phyloP scores from a whole-genome alignment of 2,329 filamentous ascomycete genomes.

The Cladosporium sphaerospermum region DNA sequence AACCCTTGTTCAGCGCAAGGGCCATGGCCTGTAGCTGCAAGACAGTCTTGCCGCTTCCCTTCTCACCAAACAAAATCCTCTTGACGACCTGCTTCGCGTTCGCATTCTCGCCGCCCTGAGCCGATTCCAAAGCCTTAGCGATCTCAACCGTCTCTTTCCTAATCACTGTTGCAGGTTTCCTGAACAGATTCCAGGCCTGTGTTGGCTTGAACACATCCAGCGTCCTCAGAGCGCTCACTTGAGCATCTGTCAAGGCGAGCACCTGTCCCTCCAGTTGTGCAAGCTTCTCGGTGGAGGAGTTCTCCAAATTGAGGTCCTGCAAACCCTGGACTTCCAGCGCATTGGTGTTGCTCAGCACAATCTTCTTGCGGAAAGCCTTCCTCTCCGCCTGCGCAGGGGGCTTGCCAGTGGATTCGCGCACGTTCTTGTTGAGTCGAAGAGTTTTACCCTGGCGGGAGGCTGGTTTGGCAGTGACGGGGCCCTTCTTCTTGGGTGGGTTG shows the following conservation, averaged over 20 bases:
- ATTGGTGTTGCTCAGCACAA: constrained; percentile 91
- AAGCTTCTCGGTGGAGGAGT: constrained; percentile 32
- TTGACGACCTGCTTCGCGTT: constrained; percentile 49
- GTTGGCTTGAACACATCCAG: constrained; percentile 84
- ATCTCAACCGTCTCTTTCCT: constrained; percentile 71
- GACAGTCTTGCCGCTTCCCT: constrained; percentile 78
- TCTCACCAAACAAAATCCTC: constrained; percentile 66
- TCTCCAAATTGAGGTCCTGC: constrained; percentile 51
- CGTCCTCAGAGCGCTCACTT: constrained; percentile 75
- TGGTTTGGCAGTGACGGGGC: constrained; percentile 16
- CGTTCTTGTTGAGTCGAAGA: constrained; percentile 27
- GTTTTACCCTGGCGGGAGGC: constrained; percentile 19
- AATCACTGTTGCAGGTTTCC: constrained; percentile 71
- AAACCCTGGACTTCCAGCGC: constrained; percentile 71
- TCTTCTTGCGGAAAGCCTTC: constrained; percentile 78
- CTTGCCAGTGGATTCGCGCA: constrained; percentile 20
- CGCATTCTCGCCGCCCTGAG: constrained; percentile 27
- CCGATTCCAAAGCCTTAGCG: constrained; percentile 42
- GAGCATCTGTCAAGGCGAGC: constrained; percentile 58
- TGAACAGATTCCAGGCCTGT: constrained; percentile 83
- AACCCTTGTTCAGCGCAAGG: constrained; percentile 73
- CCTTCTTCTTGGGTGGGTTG: constrained; percentile 27
- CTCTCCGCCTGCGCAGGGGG: constrained; percentile 62
- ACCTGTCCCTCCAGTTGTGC: constrained; percentile 56
- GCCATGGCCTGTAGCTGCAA: constrained; percentile 76